These are phyloP conservation scores for Epichloe bromicola DNA, from an alignment of 2,329 filamentous ascomycete genomes.

Conservation along the genomic window DNA sequence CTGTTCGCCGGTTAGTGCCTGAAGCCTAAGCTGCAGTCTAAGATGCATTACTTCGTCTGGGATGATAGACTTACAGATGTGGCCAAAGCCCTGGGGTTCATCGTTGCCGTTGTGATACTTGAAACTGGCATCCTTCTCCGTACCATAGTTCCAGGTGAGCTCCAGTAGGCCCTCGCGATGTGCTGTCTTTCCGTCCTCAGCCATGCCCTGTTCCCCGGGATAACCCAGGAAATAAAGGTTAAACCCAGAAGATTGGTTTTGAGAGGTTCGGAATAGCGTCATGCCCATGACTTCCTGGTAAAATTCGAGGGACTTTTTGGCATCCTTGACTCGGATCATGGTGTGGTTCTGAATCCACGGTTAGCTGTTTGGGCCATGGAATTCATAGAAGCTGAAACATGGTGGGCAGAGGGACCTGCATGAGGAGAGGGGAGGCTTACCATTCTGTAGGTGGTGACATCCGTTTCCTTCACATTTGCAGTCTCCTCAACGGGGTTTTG, in stretches of 20 bases:
- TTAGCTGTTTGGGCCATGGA: background rate
- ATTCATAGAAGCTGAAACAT: background rate
- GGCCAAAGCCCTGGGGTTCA: constrained; percentile 85
- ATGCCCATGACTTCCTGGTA: constrained; percentile 85
- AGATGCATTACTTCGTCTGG: background rate
- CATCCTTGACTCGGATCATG: constrained; percentile 88
- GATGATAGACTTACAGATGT: constrained; percentile 55
- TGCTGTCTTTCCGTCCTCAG: constrained; percentile 41
- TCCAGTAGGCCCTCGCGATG: constrained; percentile 76
- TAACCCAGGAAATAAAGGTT: constrained; percentile 93
- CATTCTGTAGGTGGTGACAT: constrained; percentile 63
- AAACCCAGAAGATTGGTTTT: constrained; percentile 61
- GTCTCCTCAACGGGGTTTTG: constrained; percentile 61
- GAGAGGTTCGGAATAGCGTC: constrained; percentile 60
- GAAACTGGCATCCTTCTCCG: constrained; percentile 74
- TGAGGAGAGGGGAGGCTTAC: constrained; percentile 18
- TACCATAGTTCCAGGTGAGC: constrained; percentile 73
- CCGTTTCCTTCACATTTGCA: constrained; percentile 58
- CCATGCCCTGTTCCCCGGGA: constrained; percentile 39
- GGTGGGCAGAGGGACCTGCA: background rate
- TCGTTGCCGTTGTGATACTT: constrained; percentile 88
- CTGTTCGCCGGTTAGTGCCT: constrained; percentile 25
- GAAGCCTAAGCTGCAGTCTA: too few relatives aligned
- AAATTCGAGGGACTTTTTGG: constrained; percentile 60
- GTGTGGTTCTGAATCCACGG: constrained; percentile 56